Percentiles rank a stretch among this genome's conserved stretches.
Evolutionary conservation across 345 rosid species (phyloP).

Genomic region (Zanthoxylum bungeanum): DNA sequence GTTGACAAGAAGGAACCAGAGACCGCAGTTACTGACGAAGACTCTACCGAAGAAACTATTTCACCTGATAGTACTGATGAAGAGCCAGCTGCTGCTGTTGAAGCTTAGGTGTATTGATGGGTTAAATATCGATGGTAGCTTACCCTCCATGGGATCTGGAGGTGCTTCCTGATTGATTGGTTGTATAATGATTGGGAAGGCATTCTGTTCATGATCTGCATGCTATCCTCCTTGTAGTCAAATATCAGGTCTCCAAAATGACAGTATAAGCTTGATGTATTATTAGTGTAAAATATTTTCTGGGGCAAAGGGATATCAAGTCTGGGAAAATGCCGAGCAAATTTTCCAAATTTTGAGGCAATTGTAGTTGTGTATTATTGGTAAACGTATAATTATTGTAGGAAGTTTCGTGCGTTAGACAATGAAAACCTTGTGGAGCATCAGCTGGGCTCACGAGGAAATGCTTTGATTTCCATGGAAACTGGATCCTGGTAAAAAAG

Average conservation of each 20-base stretch:
- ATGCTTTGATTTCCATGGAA: too few species aligned
- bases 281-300: constrained; percentile 14
- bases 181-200: neutral
- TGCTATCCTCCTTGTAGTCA: neutral
- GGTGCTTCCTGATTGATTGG: neutral
- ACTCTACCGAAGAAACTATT: constrained; percentile 31
- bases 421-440: too few species aligned
- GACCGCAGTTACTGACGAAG: constrained; percentile 30
- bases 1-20: constrained; percentile 27
- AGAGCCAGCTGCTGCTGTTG: constrained; percentile 59
- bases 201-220: neutral
- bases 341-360: constrained; percentile 1
- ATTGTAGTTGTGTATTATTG: neutral
- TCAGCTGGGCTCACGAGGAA: too few species aligned
- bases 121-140: neutral
- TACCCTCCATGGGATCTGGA: constrained; percentile 1
- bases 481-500: too few species aligned
- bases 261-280: constrained; percentile 2
- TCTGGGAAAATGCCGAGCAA: neutral
- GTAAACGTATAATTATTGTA: neutral
- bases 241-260: neutral
- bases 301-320: neutral
- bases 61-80: constrained; percentile 61
- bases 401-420: too few species aligned
- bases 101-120: constrained; percentile 32